Percentiles rank a stretch among this genome's conserved stretches.
Conservation (phyloP, 352 stramenopile genomes). For the Phytopythium vexans region DNA sequence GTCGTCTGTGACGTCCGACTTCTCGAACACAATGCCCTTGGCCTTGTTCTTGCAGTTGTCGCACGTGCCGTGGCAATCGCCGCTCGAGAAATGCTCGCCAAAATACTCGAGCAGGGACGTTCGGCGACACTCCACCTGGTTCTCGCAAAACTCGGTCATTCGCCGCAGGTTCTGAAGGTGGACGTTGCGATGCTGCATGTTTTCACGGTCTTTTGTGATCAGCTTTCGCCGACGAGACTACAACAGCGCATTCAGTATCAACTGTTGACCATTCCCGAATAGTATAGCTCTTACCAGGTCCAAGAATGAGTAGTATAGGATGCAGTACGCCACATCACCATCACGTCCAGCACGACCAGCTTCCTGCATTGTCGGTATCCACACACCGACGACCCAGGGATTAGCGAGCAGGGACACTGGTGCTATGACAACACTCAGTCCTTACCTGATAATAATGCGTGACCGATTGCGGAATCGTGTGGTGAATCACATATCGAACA, state of each 20-base stretch:
- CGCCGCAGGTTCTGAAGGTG: conserved; percentile 79
- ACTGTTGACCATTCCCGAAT: neutral
- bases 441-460: conserved; percentile 88
- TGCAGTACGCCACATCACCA: conserved; percentile 78
- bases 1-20: conserved; percentile 74
- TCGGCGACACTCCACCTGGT: conserved; percentile 82
- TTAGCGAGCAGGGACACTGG: neutral
- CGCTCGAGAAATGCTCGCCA: conserved; percentile 82
- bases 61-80: conserved; percentile 71
- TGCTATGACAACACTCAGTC: neutral
- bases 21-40: conserved; percentile 61
- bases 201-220: conserved; percentile 79
- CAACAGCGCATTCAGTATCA: neutral
- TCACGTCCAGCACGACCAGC: conserved; percentile 79
- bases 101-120: conserved; percentile 86
- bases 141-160: conserved; percentile 88
- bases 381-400: neutral
- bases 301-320: conserved; percentile 84
- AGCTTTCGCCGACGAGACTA: conserved; percentile 67
- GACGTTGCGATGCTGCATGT: conserved; percentile 75
- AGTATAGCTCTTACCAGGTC: conserved; percentile 54
- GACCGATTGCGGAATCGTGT: conserved; percentile 87
- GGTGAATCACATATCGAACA: conserved; percentile 88
- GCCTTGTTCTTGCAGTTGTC: conserved; percentile 87
- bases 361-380: conserved; percentile 40